Evolutionary conservation across 2,329 filamentous ascomycete genomes (phyloP), one percentile per base, ranked within the genome.

Genomic region (Botrytis fabae): DNA sequence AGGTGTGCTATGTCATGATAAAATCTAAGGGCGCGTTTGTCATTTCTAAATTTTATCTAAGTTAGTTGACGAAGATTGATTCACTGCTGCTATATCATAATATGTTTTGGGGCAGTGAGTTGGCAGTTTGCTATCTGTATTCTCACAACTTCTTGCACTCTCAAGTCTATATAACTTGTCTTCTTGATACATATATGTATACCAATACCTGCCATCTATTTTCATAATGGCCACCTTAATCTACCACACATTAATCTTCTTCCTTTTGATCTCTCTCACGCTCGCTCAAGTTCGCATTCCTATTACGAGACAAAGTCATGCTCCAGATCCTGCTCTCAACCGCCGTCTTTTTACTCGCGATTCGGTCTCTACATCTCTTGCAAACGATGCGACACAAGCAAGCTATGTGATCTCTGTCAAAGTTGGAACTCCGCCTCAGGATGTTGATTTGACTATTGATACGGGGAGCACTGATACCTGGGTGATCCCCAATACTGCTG

Each of bases 381-480:
- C 51, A 4, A 90, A 90, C 80, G 88, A 89, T 76, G 77, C 88
- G 75, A 87, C 86, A 0, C 86, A 84, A 62, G 86, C 85, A 64
- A 86, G 85, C 28, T 80, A 80, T 70, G 71, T 77, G 28, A 85
- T 86, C 54, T 82, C 86, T 54, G 84, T 91, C 62, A 80, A 82
- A 35, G 81, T 91, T 64, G 89, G 89, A 72, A 89, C 87, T 0
- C 89, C 89, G 0, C 82, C 84, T 0, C 89, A 91, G 79, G 80
- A 80, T 6, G 80, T 90, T 59, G 84, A 81, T 70, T 83, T 91
- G 77, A 82, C 86, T 60, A 82, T 91, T 74, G 89, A 91, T 79
- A 91, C 89, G 16, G 89, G 89, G 25, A 89, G 87, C 78, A 89
- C 86, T 77, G 89, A 91, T 78, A 86, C 88, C 2, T 91, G 89